These are phyloP conservation scores for Phellinidium pouzarii DNA, from an alignment of 1,284 basidiomycete genomes.

Conservation along the genomic window DNA sequence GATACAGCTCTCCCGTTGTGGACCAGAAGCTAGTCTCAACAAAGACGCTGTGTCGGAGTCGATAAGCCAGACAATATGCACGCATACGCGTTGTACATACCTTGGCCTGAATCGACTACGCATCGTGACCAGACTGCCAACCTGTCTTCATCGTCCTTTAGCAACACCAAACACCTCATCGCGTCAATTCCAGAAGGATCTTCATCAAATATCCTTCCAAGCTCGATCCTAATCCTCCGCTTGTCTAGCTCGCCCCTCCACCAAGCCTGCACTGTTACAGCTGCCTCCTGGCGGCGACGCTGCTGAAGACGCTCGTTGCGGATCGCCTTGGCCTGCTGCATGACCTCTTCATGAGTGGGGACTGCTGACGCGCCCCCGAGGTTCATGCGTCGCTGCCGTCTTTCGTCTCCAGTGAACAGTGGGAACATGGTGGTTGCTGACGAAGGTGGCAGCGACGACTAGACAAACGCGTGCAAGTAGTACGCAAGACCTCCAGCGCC, in stretches of 20 bases:
- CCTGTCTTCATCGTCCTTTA: slow-evolving; percentile 48
- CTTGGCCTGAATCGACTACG: slow-evolving; percentile 34
- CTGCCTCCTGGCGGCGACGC: slow-evolving; percentile 50
- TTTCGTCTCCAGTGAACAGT: slow-evolving; percentile 40
- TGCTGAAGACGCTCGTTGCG: slow-evolving; percentile 51
- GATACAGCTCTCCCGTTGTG: slow-evolving; percentile 44
- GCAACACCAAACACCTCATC: slow-evolving; percentile 53
- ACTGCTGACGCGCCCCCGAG: slow-evolving; percentile 58
- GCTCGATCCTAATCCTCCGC: slow-evolving; percentile 32
- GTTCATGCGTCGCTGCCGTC: slow-evolving; percentile 60
- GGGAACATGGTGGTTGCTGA: slow-evolving; percentile 24
- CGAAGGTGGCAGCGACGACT: not conserved
- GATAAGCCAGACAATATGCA: slow-evolving; percentile 2
- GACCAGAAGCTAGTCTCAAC: slow-evolving; percentile 33
- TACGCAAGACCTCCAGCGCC: slow-evolving; percentile 1
- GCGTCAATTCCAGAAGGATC: slow-evolving; percentile 47
- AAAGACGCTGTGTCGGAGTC: slow-evolving; percentile 32
- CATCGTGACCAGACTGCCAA: slow-evolving; percentile 47
- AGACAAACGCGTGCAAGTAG: not conserved
- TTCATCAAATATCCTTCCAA: slow-evolving; percentile 40
- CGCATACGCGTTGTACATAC: slow-evolving; percentile 29
- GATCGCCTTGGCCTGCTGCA: slow-evolving; percentile 53
- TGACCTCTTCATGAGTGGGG: slow-evolving; percentile 46
- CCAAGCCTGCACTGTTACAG: slow-evolving; percentile 59
- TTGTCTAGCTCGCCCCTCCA: slow-evolving; percentile 48